These are phyloP conservation scores for Leucosporidium scottii DNA, from an alignment of 768 basidiomycete species.

Conservation along the genomic window DNA sequence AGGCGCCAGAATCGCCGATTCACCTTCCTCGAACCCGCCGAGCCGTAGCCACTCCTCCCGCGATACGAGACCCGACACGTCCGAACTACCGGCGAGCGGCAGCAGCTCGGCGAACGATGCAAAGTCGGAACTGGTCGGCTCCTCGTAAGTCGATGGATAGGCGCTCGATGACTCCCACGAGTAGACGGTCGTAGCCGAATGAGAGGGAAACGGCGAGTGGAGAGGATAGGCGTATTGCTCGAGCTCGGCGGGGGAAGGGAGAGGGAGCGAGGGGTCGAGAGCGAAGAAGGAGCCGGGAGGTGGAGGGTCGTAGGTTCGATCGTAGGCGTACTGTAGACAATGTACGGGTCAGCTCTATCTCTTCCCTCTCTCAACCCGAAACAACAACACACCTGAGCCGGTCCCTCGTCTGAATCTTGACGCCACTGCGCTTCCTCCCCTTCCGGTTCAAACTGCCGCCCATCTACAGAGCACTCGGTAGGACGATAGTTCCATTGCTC, in stretches of 20 bases:
- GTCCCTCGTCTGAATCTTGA: not conserved
- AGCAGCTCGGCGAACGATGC: not conserved
- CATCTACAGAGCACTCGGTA: not conserved
- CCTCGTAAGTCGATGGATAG: no score
- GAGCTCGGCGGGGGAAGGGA: slow-evolving; percentile 1
- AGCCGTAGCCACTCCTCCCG: slow-evolving; percentile 28
- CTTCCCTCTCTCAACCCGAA: not conserved
- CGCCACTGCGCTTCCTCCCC: not conserved
- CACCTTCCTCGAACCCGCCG: slow-evolving; percentile 10
- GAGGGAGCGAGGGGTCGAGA: slow-evolving; percentile 15
- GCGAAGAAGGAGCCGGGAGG: slow-evolving; percentile 8
- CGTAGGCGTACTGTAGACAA: not conserved
- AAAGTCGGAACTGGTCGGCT: not conserved
- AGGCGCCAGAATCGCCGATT: no score
- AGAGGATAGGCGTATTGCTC: not conserved
- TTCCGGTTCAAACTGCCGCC: not conserved
- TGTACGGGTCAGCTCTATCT: not conserved
- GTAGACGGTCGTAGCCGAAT: not conserved
- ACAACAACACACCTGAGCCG: not conserved
- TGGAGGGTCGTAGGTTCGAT: not conserved
- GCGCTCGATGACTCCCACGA: slow-evolving; percentile 18
- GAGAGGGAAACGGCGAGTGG: not conserved
- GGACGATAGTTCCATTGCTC: not conserved
- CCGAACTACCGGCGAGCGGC: slow-evolving; percentile 1
- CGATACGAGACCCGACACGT: not conserved